Conservation (phyloP, 192 early-diverging fungal species). For the Neocallimastix lanati region DNA sequence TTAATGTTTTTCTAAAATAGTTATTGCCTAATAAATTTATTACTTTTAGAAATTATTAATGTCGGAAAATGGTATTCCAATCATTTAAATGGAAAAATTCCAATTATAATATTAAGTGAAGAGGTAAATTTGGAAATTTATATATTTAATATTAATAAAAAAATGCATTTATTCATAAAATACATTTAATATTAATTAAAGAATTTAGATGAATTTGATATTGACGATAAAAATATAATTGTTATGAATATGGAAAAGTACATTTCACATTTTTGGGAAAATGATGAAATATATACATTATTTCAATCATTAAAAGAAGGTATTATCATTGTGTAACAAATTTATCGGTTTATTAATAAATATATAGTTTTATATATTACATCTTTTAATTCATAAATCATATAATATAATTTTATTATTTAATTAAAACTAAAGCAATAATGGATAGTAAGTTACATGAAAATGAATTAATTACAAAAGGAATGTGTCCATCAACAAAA, state of each 20-base stretch:
- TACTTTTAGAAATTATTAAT: slow-evolving; percentile 24
- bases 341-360: too few relatives aligned
- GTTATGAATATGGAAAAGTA: slow-evolving; percentile 19
- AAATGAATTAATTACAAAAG: neutral
- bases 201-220: slow-evolving; percentile 8
- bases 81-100: slow-evolving; percentile 16
- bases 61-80: slow-evolving; percentile 35
- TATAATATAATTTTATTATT: too few relatives aligned
- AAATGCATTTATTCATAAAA: too few relatives aligned
- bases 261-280: slow-evolving; percentile 12
- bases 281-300: slow-evolving; percentile 21
- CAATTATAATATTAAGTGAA: slow-evolving; percentile 27
- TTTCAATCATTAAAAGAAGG: slow-evolving; percentile 26
- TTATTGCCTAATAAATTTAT: too few relatives aligned
- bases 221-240: slow-evolving; percentile 3
- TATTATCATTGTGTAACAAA: too few relatives aligned
- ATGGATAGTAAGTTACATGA: neutral
- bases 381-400: too few relatives aligned
- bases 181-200: neutral
- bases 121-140: slow-evolving; percentile 3
- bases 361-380: too few relatives aligned
- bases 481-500: neutral
- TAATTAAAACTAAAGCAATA: neutral
- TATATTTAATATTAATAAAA: too few relatives aligned
- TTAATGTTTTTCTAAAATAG: too few relatives aligned